A percentile compares a stretch with the other conserved stretches of the same genome.
Evolutionary conservation across 352 stramenopile genomes (phyloP).

Genomic region (Phytophthora pistaciae): DNA sequence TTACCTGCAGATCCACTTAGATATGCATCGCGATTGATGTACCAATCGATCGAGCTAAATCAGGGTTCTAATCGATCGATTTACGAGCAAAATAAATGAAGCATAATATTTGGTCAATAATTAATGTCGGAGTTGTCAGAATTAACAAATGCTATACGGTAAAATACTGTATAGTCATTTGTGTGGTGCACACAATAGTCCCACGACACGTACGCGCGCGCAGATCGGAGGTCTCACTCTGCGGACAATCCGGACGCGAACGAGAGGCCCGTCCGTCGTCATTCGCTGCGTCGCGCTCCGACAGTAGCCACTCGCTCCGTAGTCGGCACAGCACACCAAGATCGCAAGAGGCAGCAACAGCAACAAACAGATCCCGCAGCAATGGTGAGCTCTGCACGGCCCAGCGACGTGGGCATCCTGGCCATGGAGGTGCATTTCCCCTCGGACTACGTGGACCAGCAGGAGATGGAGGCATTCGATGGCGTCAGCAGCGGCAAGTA

Average conservation of each 20-base stretch:
- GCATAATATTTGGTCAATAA: too few relatives aligned
- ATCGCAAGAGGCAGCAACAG: not conserved
- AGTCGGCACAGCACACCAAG: not conserved
- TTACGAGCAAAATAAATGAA: too few relatives aligned
- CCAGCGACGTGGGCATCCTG: slow-evolving; percentile 95
- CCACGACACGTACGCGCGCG: not conserved
- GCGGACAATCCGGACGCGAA: not conserved
- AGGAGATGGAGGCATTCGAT: slow-evolving; percentile 95
- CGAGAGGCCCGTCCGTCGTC: not conserved
- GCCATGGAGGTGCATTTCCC: slow-evolving; percentile 98
- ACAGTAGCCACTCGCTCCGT: not conserved
- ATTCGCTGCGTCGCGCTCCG: not conserved
- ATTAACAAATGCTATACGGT: too few relatives aligned
- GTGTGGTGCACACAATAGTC: not conserved
- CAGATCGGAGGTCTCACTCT: not conserved
- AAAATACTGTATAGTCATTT: not conserved
- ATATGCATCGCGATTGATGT: too few relatives aligned
- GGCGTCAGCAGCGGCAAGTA: slow-evolving; percentile 81
- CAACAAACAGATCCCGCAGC: slow-evolving; percentile 5
- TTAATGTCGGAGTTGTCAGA: too few relatives aligned
- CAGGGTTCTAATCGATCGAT: too few relatives aligned
- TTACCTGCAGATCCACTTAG: too few relatives aligned
- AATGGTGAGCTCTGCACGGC: slow-evolving; percentile 40
- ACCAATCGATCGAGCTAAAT: too few relatives aligned
- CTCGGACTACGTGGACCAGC: slow-evolving; percentile 93